A percentile compares a stretch with the other conserved stretches of the same genome.
Conservation (phyloP, 192 early-diverging fungal genomes). For the Glomus cerebriforme region DNA sequence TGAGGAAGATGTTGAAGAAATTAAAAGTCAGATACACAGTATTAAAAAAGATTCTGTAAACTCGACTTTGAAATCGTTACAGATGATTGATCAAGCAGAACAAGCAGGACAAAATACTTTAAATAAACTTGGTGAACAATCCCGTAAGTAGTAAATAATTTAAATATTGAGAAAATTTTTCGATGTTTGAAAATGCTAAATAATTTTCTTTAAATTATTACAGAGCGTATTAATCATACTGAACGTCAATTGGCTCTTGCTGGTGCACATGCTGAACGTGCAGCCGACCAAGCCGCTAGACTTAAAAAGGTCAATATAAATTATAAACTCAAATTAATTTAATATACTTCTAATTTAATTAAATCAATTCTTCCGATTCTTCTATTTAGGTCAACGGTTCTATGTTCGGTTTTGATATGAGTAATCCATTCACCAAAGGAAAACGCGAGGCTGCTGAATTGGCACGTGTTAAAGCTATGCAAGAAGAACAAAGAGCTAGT, state of each 20-base stretch:
- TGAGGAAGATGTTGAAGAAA: slow-evolving; percentile 62
- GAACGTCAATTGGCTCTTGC: slow-evolving; percentile 69
- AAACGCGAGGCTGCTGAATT: slow-evolving; percentile 62
- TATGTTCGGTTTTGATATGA: slow-evolving; percentile 69
- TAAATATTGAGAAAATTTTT: neutral
- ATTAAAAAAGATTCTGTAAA: slow-evolving; percentile 67
- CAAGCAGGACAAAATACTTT: slow-evolving; percentile 61
- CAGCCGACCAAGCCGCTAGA: slow-evolving; percentile 53
- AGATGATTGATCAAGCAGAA: slow-evolving; percentile 63
- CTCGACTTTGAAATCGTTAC: slow-evolving; percentile 65
- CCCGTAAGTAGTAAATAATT: slow-evolving; percentile 39
- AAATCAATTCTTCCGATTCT: too few species aligned
- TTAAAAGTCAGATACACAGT: slow-evolving; percentile 63
- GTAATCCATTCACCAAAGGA: slow-evolving; percentile 68
- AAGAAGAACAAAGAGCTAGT: slow-evolving; percentile 52
- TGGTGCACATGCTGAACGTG: slow-evolving; percentile 58
- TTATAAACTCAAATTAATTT: neutral
- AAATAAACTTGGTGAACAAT: slow-evolving; percentile 67
- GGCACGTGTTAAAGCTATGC: slow-evolving; percentile 49
- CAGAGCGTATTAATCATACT: slow-evolving; percentile 49
- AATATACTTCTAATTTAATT: too few species aligned
- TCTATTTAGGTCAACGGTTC: slow-evolving; percentile 60
- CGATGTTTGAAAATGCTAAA: neutral
- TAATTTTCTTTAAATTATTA: neutral
- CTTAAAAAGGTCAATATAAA: slow-evolving; percentile 46